Evolutionary conservation across 768 basidiomycete species (phyloP).

Genomic region (Melanogaster broomeanus): DNA sequence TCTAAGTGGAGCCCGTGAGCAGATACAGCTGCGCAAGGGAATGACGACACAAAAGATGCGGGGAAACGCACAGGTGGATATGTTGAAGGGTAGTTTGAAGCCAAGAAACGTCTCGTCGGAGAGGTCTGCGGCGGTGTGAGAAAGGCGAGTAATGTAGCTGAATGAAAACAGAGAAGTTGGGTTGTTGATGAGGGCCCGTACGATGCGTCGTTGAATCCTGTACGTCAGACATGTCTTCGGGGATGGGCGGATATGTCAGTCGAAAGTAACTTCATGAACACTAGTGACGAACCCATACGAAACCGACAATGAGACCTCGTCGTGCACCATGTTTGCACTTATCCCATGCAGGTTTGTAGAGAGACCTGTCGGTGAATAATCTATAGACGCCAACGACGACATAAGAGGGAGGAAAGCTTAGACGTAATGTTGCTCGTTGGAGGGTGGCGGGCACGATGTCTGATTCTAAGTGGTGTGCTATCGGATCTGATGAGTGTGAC

Average conservation of each 20-base stretch:
- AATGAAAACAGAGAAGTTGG: constrained; percentile 31
- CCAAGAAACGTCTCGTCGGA: constrained; percentile 63
- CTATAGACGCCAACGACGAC: constrained; percentile 84
- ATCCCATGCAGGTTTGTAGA: constrained; percentile 79
- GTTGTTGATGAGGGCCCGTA: constrained; percentile 38
- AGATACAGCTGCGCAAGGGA: not conserved
- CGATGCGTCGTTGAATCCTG: constrained; percentile 67
- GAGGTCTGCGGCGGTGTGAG: constrained; percentile 28
- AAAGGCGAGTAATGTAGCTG: constrained; percentile 26
- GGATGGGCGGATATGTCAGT: constrained; percentile 1
- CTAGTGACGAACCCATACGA: constrained; percentile 58
- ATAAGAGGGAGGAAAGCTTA: constrained; percentile 82
- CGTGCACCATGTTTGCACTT: constrained; percentile 79
- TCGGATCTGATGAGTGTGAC: not conserved
- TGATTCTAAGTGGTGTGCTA: not conserved
- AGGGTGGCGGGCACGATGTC: constrained; percentile 47
- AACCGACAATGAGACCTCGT: constrained; percentile 69
- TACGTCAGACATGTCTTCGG: constrained; percentile 68
- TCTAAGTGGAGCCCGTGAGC: constrained; percentile 41
- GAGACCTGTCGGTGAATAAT: constrained; percentile 67
- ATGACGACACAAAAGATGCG: not conserved
- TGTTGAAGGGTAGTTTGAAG: constrained; percentile 60
- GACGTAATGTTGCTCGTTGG: constrained; percentile 54
- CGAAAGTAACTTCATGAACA: not conserved
- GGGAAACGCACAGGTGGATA: constrained; percentile 62